Evolutionary conservation across 2,329 filamentous ascomycete genomes (phyloP).

Genomic region (Aureobasidium melanogenum): DNA sequence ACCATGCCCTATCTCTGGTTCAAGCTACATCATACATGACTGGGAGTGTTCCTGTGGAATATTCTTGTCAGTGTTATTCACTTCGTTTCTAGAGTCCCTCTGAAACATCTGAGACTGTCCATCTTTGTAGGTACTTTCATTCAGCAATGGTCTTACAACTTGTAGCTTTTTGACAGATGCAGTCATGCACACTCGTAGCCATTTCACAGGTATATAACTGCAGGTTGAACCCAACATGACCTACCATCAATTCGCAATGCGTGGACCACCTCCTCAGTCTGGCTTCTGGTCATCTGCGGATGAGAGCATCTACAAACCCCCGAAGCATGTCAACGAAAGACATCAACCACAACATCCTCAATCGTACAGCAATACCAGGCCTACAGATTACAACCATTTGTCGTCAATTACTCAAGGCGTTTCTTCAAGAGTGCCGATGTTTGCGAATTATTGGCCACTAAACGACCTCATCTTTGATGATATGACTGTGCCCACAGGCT

Average conservation of each 20-base stretch:
- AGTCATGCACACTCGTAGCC: background rate
- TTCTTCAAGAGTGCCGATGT: background rate
- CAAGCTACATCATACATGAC: background rate
- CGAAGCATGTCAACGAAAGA: background rate
- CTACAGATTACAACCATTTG: background rate
- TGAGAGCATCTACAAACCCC: background rate
- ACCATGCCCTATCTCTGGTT: background rate
- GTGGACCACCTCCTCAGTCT: background rate
- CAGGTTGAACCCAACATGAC: background rate
- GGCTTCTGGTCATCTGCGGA: background rate
- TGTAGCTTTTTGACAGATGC: background rate
- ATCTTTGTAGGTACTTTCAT: background rate
- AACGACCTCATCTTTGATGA: background rate
- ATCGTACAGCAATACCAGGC: background rate
- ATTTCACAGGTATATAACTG: background rate
- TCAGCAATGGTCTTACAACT: background rate
- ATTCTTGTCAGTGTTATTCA: background rate
- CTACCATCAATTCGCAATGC: background rate
- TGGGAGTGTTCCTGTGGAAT: background rate
- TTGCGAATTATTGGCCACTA: background rate
- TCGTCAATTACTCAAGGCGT: background rate
- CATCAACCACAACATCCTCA: background rate
- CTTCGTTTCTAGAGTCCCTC: background rate
- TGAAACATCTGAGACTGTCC: background rate
- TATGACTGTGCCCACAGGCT: background rate